Conservation (phyloP, 2,329 filamentous ascomycete genomes). For the Pestalotiopsis fici region DNA sequence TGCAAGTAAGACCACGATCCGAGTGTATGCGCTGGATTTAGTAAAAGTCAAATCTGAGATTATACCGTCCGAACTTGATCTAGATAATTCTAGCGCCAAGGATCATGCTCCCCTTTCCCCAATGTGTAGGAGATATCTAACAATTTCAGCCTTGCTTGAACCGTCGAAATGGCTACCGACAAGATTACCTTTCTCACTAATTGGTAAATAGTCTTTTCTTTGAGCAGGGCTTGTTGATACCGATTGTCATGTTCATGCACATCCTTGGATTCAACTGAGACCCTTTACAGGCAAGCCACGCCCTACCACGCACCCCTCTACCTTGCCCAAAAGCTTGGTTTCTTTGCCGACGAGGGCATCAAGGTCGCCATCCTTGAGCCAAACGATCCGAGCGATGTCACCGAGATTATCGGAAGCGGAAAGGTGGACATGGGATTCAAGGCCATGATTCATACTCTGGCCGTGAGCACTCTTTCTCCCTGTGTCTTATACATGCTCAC, state of each 20-base stretch:
- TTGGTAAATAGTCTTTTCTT: constrained; percentile 56
- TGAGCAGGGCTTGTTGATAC: neutral
- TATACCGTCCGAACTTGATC: constrained; percentile 83
- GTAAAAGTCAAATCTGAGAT: constrained; percentile 57
- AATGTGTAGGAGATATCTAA: neutral
- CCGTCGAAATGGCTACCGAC: constrained; percentile 71
- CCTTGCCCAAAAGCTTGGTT: constrained; percentile 75
- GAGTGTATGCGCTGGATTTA: constrained; percentile 14
- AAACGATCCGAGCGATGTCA: constrained; percentile 80
- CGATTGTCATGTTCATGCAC: no score
- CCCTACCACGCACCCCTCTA: constrained; percentile 80
- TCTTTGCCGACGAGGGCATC: constrained; percentile 74
- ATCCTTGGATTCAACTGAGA: constrained; percentile 12
- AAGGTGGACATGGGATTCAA: constrained; percentile 82
- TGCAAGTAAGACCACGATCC: neutral
- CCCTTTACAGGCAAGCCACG: constrained; percentile 68
- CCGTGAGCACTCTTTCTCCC: constrained; percentile 48
- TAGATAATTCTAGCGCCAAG: constrained; percentile 86
- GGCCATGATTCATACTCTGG: constrained; percentile 81
- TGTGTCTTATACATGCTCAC: neutral
- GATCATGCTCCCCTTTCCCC: constrained; percentile 67
- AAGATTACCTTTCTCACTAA: constrained; percentile 86
- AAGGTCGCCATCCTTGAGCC: constrained; percentile 78
- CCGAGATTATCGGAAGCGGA: constrained; percentile 75
- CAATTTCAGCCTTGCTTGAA: constrained; percentile 36